Evolutionary conservation across 163 green algal genomes (phyloP), one percentile per base, ranked within the genome.

Genomic region (Chlamydomonas reinhardtii): DNA sequence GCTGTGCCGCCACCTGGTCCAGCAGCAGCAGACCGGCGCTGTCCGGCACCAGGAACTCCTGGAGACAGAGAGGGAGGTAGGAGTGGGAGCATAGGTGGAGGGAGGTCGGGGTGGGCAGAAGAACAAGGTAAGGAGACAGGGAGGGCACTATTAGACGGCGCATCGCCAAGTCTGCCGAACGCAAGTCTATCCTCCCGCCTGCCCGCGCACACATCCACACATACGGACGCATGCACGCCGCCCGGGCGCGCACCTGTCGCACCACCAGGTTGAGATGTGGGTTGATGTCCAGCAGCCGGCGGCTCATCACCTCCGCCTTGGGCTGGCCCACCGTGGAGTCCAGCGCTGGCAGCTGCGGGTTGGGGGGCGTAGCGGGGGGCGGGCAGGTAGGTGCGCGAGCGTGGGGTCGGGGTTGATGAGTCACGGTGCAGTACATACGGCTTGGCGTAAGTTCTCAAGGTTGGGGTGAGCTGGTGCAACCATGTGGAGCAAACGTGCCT

Each of bases 251-350:
- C 54, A 85, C 78, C 78, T 85, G 78, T 0, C 68, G 68, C 15
- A 87, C 89, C 87, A 92, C 86, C 62, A 87, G 73, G 9, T 88
- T 71, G 9, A 94, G 65, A 0, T 37, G n/a, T 2, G 89, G 87
- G 74, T 94, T 94, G 84, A 94, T 92, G 71, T 94, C 91, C 39
- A 62, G 73, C 78, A 94, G 80, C 11, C 91, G 84, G 27, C 37
- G n/a, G 3, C 82, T 76, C 66, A 93, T 69, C 14, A 91, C 80
- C 29, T 80, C 59, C 0, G 85, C 71, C 79, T 94, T 94, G 35
- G 85, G 72, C 76, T 37, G 62, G 2, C 91, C 89, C 29, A 92
- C 65, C 2, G 88, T 94, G 35, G 84, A 92, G 17, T 71, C 62
- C 72, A 94, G 84, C 1, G 91, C 91, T 29, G 80, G 88, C 62